phyloP scores from a whole-genome alignment of 768 basidiomycete species.

The Naganishia kalamii region DNA sequence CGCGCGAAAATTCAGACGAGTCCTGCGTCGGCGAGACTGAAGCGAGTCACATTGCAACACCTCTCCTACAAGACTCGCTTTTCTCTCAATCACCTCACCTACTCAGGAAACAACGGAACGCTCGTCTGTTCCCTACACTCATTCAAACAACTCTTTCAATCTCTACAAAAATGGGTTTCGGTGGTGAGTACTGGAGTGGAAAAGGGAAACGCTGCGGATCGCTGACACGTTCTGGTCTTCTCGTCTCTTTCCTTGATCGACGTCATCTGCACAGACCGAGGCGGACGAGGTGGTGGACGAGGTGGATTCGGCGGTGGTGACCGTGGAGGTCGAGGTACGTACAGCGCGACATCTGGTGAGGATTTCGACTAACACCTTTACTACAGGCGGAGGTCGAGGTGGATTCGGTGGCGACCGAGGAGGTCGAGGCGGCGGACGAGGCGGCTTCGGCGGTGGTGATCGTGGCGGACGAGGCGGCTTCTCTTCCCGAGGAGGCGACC shows the following conservation, averaged over 20 bases:
- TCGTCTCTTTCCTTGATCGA: neutral
- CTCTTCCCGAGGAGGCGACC: constrained; percentile 5
- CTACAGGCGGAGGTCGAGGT: too few species aligned
- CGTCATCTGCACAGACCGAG: constrained; percentile 22
- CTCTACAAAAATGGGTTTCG: constrained; percentile 42
- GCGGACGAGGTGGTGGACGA: constrained; percentile 13
- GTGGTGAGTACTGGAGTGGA: constrained; percentile 12
- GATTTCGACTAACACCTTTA: too few species aligned
- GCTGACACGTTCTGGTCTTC: neutral
- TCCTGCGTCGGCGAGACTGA: too few species aligned
- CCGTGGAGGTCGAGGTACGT: constrained; percentile 11
- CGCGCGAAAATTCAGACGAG: too few species aligned
- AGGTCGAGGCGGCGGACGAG: constrained; percentile 7
- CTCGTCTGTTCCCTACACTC: neutral
- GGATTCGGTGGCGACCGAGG: neutral
- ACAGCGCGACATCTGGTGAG: too few species aligned
- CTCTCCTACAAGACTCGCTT: neutral
- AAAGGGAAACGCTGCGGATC: too few species aligned
- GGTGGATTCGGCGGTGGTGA: constrained; percentile 13
- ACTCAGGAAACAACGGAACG: neutral
- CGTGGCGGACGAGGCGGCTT: constrained; percentile 13
- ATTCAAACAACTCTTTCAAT: constrained; percentile 5
- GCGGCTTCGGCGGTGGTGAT: constrained; percentile 4
- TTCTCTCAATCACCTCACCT: too few species aligned
- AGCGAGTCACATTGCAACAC: neutral